phyloP scores from a whole-genome alignment of 2,329 filamentous ascomycete genomes.

The Aspergillus sp. region DNA sequence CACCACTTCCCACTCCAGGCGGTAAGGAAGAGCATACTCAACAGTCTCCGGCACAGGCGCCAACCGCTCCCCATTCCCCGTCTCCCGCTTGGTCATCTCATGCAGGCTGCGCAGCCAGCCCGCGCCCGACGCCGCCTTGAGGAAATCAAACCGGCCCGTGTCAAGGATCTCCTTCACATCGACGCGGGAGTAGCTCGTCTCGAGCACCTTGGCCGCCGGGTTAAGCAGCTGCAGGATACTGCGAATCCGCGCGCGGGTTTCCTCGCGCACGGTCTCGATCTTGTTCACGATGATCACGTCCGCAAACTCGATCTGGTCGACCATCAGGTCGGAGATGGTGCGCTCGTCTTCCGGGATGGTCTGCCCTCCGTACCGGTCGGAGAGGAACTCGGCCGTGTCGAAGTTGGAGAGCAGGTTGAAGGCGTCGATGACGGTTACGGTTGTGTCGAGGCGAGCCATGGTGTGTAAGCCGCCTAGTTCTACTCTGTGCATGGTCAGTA shows the following conservation, averaged over 20 bases:
- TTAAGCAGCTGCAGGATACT: conserved; percentile 62
- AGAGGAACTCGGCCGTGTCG: conserved; percentile 65
- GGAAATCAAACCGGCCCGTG: conserved; percentile 63
- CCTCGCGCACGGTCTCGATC: conserved; percentile 57
- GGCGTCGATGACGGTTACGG: conserved; percentile 69
- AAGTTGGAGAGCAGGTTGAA: conserved; percentile 73
- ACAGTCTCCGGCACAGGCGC: conserved; percentile 69
- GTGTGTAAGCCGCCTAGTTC: conserved; percentile 63
- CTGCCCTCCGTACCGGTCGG: conserved; percentile 60
- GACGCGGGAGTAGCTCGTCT: conserved; percentile 58
- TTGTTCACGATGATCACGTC: conserved; percentile 73
- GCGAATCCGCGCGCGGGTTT: conserved; percentile 47
- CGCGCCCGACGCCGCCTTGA: conserved; percentile 61
- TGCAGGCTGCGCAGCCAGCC: conserved; percentile 71
- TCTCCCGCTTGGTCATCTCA: conserved; percentile 62
- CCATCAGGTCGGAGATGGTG: conserved; percentile 72
- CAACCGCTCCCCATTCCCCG: conserved; percentile 52
- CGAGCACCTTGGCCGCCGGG: conserved; percentile 62
- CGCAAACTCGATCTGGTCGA: conserved; percentile 75
- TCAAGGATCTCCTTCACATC: conserved; percentile 63
- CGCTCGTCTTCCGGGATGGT: conserved; percentile 66
- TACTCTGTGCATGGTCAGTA: conserved; percentile 49
- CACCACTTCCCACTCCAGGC: background rate
- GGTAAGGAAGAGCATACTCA: conserved; percentile 51
- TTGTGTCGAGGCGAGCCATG: conserved; percentile 66